Evolutionary conservation across 495 filamentous ascomycete species (phyloP).

Genomic region (Penicillium ochrochloron): DNA sequence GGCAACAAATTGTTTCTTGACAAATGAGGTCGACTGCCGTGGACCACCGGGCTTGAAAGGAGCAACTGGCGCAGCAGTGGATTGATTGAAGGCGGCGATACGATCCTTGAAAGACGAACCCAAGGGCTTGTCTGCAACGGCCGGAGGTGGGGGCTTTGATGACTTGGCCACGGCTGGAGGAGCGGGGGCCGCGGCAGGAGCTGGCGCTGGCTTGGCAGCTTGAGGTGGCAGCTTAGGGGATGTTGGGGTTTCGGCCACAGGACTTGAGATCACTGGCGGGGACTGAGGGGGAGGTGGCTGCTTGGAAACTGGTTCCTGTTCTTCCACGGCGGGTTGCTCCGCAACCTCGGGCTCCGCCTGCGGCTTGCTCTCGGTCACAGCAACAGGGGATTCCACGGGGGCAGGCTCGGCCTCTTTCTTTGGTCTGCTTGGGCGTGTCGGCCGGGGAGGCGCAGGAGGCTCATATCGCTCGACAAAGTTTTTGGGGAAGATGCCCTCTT

Average conservation of each 20-base stretch:
- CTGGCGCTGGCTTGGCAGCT: slow-evolving; percentile 26
- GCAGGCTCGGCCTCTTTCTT: slow-evolving; percentile 70
- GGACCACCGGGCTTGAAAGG: slow-evolving; percentile 80
- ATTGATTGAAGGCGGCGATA: slow-evolving; percentile 95
- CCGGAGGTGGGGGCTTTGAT: slow-evolving; percentile 58
- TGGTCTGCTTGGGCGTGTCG: slow-evolving; percentile 67
- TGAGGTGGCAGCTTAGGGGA: slow-evolving; percentile 37
- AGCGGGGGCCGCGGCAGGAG: slow-evolving; percentile 33
- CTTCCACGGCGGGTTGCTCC: slow-evolving; percentile 30
- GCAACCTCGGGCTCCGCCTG: slow-evolving; percentile 47
- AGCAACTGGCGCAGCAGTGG: slow-evolving; percentile 79
- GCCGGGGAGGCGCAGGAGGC: slow-evolving; percentile 86
- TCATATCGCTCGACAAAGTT: slow-evolving; percentile 98
- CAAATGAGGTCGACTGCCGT: slow-evolving; percentile 67
- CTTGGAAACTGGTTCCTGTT: slow-evolving; percentile 43
- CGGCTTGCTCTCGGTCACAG: slow-evolving; percentile 34
- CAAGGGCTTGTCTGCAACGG: slow-evolving; percentile 76
- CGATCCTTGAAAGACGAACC: slow-evolving; percentile 86
- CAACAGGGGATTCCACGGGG: slow-evolving; percentile 38
- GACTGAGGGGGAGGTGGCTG: slow-evolving; percentile 47
- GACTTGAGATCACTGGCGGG: slow-evolving; percentile 23
- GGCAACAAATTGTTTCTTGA: slow-evolving; percentile 98
- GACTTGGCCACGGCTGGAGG: slow-evolving; percentile 50
- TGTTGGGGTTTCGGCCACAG: slow-evolving; percentile 28
- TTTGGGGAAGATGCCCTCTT: slow-evolving; percentile 90